These are phyloP conservation scores for Lentinula guzmanii DNA, from an alignment of 768 basidiomycete species.

Conservation along the genomic window DNA sequence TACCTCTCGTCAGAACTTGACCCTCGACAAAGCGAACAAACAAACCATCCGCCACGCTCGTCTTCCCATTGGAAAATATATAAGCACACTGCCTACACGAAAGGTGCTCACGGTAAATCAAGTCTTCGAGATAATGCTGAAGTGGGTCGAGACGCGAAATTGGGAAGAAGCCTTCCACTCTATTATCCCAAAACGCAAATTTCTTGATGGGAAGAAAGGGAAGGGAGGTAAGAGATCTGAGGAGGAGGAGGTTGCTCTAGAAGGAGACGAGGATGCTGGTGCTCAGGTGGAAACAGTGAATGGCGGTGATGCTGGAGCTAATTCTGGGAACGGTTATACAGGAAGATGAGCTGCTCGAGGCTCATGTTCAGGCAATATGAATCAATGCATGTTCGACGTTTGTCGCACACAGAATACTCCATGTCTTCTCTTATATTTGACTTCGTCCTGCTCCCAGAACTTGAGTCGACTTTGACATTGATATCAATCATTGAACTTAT, in stretches of 20 bases:
- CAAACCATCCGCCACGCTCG: slow-evolving; percentile 79
- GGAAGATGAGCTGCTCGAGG: not conserved
- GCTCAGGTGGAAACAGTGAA: slow-evolving; percentile 11
- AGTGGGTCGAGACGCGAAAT: slow-evolving; percentile 79
- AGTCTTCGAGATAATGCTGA: slow-evolving; percentile 86
- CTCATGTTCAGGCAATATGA: not conserved
- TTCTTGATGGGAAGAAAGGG: slow-evolving; percentile 38
- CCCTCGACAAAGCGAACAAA: slow-evolving; percentile 75
- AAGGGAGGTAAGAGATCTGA: slow-evolving; percentile 9
- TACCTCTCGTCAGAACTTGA: slow-evolving; percentile 60
- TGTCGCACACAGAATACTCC: too few species aligned
- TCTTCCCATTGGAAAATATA: slow-evolving; percentile 90
- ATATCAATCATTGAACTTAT: too few species aligned
- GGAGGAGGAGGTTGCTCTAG: not conserved
- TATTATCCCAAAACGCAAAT: slow-evolving; percentile 93
- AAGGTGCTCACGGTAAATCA: slow-evolving; percentile 98
- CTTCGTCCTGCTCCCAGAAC: too few species aligned
- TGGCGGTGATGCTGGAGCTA: not conserved
- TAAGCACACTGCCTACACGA: slow-evolving; percentile 78
- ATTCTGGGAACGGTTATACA: not conserved
- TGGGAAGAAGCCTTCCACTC: slow-evolving; percentile 85
- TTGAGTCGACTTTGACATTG: too few species aligned
- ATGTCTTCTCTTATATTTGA: too few species aligned
- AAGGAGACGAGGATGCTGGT: slow-evolving; percentile 8
- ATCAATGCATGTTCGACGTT: too few species aligned